Conservation (phyloP, 2,329 filamentous ascomycete species). For the Paraconiothyrium brasiliense region DNA sequence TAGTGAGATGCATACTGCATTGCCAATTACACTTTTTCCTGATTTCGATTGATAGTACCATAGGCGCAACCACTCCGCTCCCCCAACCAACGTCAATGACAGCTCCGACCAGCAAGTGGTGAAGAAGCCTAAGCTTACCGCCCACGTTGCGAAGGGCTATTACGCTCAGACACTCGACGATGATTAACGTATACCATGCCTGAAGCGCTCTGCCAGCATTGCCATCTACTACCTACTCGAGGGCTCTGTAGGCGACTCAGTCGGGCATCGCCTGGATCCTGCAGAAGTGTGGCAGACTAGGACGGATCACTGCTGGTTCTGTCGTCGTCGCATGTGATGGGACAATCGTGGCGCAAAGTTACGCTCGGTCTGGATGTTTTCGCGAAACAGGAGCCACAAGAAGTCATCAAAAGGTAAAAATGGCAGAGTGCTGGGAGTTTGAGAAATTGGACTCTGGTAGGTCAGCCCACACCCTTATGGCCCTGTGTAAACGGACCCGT, state of each 20-base stretch:
- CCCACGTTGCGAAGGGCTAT: too few species aligned
- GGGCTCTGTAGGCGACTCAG: conserved; percentile 51
- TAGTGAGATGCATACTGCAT: background rate
- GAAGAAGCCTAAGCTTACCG: too few species aligned
- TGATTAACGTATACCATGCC: too few species aligned
- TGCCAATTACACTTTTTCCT: background rate
- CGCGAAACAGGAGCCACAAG: background rate
- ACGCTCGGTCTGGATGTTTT: conserved; percentile 48
- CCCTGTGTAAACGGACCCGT: background rate
- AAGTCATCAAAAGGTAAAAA: conserved; percentile 37
- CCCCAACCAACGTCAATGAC: background rate
- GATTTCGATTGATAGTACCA: too few species aligned
- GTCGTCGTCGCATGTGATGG: conserved; percentile 57
- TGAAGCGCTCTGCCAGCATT: too few species aligned
- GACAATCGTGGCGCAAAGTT: conserved; percentile 30
- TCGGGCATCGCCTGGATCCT: conserved; percentile 61
- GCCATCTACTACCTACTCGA: conserved; percentile 57
- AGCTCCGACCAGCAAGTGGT: too few species aligned
- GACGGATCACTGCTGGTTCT: conserved; percentile 59
- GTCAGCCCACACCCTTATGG: conserved; percentile 9
- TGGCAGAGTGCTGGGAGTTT: conserved; percentile 60
- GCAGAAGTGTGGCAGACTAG: conserved; percentile 60
- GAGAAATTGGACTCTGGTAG: conserved; percentile 60
- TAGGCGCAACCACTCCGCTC: background rate
- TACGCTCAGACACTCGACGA: too few species aligned